phyloP scores from a whole-genome alignment of 164 flowering plant genomes.

The Chimonanthus salicifolius region DNA sequence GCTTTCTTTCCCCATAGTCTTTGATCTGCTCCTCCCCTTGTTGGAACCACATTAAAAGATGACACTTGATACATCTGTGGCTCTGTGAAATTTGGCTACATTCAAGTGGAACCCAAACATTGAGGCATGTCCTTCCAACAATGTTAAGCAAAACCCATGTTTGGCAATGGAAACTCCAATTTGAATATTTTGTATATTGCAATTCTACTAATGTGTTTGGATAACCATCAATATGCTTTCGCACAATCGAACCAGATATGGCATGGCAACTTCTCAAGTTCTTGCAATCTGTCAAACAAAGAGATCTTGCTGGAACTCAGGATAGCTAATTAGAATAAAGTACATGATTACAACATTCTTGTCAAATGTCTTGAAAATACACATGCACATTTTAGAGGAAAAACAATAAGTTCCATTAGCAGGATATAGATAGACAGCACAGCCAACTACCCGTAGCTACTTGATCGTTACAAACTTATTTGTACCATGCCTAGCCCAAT shows the following conservation, averaged over 20 bases:
- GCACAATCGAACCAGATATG: neutral
- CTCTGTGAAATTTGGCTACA: neutral
- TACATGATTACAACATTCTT: conserved; percentile 7
- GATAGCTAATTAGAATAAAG: neutral
- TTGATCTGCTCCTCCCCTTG: neutral
- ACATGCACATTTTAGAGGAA: neutral
- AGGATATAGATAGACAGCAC: neutral
- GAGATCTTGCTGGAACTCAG: neutral
- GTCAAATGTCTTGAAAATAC: conserved; percentile 3
- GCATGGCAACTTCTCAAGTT: neutral
- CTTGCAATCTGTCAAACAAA: neutral
- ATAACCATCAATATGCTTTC: neutral
- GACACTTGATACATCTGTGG: neutral
- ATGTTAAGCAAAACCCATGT: too few species aligned
- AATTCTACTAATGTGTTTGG: neutral
- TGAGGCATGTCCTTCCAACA: too few species aligned
- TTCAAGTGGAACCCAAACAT: too few species aligned
- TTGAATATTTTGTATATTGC: neutral
- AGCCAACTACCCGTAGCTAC: conserved; percentile 12
- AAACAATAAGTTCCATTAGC: neutral
- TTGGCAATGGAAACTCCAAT: too few species aligned
- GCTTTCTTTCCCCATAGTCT: neutral
- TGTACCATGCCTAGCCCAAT: conserved; percentile 61
- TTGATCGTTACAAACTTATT: conserved; percentile 55
- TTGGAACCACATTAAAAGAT: neutral